These are phyloP conservation scores for Ogataea pignaliae DNA, from an alignment of 805 yeast genomes.

Conservation along the genomic window DNA sequence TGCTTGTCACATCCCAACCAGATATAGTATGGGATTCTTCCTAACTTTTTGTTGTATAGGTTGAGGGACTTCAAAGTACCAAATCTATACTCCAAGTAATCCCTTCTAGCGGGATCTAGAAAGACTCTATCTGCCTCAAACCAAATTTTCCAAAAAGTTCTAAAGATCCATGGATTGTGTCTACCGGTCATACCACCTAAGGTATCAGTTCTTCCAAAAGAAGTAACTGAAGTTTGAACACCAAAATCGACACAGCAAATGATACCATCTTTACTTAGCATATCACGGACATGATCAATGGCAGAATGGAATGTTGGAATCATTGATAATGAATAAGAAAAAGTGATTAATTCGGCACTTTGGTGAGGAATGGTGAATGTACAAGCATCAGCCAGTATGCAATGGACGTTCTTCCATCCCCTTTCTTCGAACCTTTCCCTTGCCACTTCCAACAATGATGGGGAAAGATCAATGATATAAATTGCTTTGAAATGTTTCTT, in stretches of 20 bases:
- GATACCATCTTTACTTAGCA: slow-evolving; percentile 54
- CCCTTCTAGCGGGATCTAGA: slow-evolving; percentile 76
- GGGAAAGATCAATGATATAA: slow-evolving; percentile 71
- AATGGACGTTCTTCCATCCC: slow-evolving; percentile 57
- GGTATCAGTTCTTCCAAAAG: slow-evolving; percentile 65
- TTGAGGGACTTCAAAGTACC: slow-evolving; percentile 78
- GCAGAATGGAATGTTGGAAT: slow-evolving; percentile 80
- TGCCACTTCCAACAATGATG: slow-evolving; percentile 74
- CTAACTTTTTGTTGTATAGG: slow-evolving; percentile 57
- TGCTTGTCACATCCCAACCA: slow-evolving; percentile 77
- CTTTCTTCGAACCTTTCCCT: slow-evolving; percentile 45
- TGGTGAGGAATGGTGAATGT: slow-evolving; percentile 51
- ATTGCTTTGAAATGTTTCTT: slow-evolving; percentile 53
- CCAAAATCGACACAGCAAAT: slow-evolving; percentile 78
- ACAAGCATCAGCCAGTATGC: slow-evolving; percentile 72
- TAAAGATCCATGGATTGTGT: slow-evolving; percentile 69
- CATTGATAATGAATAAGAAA: slow-evolving; percentile 81
- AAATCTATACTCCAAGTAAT: slow-evolving; percentile 74
- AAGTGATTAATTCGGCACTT: slow-evolving; percentile 68
- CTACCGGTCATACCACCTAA: slow-evolving; percentile 70
- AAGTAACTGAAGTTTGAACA: slow-evolving; percentile 61
- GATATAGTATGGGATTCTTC: slow-evolving; percentile 76
- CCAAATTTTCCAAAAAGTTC: slow-evolving; percentile 87
- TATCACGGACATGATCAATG: slow-evolving; percentile 57
- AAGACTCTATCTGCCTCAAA: slow-evolving; percentile 80